Percentiles rank a stretch among this genome's conserved stretches.
phyloP scores from a whole-genome alignment of 2,329 filamentous ascomycete genomes.

The Pyrenochaeta sp. region DNA sequence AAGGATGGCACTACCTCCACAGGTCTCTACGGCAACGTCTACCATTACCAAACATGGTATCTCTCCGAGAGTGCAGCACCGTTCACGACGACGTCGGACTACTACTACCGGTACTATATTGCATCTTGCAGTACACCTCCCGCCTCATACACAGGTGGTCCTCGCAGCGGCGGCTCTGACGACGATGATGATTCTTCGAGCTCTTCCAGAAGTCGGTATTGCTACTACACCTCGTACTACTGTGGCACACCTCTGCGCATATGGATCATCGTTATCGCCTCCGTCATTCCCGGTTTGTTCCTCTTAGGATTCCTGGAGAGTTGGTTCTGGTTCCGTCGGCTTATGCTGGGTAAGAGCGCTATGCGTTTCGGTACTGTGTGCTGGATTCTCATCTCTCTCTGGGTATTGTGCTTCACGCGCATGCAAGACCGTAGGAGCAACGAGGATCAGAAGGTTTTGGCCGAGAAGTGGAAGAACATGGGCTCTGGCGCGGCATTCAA shows the following conservation, averaged over 20 bases:
- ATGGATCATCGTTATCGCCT: slow-evolving; percentile 42
- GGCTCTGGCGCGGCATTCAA: slow-evolving; percentile 38
- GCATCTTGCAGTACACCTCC: slow-evolving; percentile 31
- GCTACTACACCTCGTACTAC: slow-evolving; percentile 17
- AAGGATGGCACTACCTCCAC: slow-evolving; percentile 15
- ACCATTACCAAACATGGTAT: slow-evolving; percentile 36
- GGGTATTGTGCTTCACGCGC: slow-evolving; percentile 43
- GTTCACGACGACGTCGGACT: slow-evolving; percentile 26
- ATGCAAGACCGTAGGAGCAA: slow-evolving; percentile 39
- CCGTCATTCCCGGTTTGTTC: slow-evolving; percentile 38
- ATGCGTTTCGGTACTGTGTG: slow-evolving; percentile 44
- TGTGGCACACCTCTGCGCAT: slow-evolving; percentile 25
- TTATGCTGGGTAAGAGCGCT: slow-evolving; percentile 42
- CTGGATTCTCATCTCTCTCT: slow-evolving; percentile 42
- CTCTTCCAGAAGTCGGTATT: slow-evolving; percentile 3
- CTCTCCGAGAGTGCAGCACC: slow-evolving; percentile 37
- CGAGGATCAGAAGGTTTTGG: slow-evolving; percentile 41
- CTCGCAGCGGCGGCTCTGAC: slow-evolving; percentile 2
- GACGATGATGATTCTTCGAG: slow-evolving; percentile 8
- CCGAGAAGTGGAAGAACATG: slow-evolving; percentile 42
- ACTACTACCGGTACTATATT: slow-evolving; percentile 38
- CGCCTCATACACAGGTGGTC: slow-evolving; percentile 8
- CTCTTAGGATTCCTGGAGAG: slow-evolving; percentile 43
- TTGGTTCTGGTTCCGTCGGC: slow-evolving; percentile 47
- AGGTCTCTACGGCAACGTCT: slow-evolving; percentile 10